Evolutionary conservation across 2,329 filamentous ascomycete species (phyloP), one percentile per base, ranked within the genome.

Genomic region (Aureobasidium mangrovei): DNA sequence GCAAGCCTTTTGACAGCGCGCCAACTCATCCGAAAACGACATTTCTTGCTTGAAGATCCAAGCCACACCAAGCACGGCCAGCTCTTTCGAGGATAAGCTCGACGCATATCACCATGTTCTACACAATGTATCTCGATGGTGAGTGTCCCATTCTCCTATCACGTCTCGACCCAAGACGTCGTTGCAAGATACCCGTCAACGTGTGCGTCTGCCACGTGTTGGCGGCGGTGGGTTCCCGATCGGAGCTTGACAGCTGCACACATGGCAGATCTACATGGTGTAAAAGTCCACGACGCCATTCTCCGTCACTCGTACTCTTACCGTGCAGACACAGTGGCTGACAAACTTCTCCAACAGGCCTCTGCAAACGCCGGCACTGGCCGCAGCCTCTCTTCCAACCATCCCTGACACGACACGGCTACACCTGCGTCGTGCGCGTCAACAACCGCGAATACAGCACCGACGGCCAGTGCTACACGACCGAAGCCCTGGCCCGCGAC

Each of bases 401-500:
- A 65, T 89, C 86, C 77, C 80, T 79, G 62, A 84, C 83, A 64
- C 74, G 78, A 60, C 81, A 77, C 63, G 91, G 91, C 67, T 95
- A 85, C 71, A 88, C 86, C 56, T 96, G 91, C 75, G 84, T 90
- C 56, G 91, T 95, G 55, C 81, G 93, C 60, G 91, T 97, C 69
- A 96, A 97, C 75, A 94, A 94, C 63, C 86, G 91, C 67, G 89
- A 95, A 75, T 97, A 96, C 74, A 88, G 91, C 69, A 95, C 91
- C 41, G 90, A 95, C 69, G 80, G 86, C 36, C 49, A 53, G 36
- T 81, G 85, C 60, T 95, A 93, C 73, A 83, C 87, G 68, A 87
- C 85, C 59, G 87, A 91, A 68, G 76, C 81, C 46, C 77, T 95
- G 60, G 91, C 91, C 44, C 88, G 90, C 67, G 91, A 97, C 70